phyloP scores from a whole-genome alignment of 169 alveolate genomes.

The Plasmodium knowlesi region DNA sequence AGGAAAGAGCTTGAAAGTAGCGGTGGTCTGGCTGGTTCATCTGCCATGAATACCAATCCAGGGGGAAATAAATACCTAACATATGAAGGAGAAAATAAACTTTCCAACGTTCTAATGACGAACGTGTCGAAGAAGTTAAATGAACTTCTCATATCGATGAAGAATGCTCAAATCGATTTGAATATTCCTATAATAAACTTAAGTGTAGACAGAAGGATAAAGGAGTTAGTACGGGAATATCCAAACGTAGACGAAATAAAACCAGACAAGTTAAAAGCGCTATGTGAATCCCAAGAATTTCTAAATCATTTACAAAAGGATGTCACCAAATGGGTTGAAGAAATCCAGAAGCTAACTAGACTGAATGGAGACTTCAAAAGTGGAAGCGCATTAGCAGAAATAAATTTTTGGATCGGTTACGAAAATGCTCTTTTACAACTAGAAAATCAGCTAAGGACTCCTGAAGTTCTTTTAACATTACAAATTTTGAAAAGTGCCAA shows the following conservation, averaged over 20 bases:
- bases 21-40: neutral
- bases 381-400: constrained; percentile 87
- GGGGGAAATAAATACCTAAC: constrained; percentile 5
- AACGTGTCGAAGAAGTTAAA: constrained; percentile 81
- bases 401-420: constrained; percentile 90
- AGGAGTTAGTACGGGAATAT: constrained; percentile 83
- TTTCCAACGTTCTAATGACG: constrained; percentile 64
- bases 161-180: constrained; percentile 93
- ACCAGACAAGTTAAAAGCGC: constrained; percentile 21
- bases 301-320: constrained; percentile 82
- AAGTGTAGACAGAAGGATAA: constrained; percentile 89
- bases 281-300: constrained; percentile 74
- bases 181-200: constrained; percentile 93
- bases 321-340: constrained; percentile 87
- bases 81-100: constrained; percentile 69
- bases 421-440: constrained; percentile 89
- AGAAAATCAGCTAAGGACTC: constrained; percentile 86
- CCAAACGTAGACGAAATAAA: constrained; percentile 77
- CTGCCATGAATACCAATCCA: neutral
- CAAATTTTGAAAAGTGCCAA: constrained; percentile 91
- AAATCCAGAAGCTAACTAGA: constrained; percentile 85
- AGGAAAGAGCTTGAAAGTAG: constrained; percentile 27
- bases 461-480: constrained; percentile 93
- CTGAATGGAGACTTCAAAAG: constrained; percentile 83
- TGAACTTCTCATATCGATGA: constrained; percentile 92